Conservation (phyloP, 2,329 filamentous ascomycete species). For the Blastomyces silverae region DNA sequence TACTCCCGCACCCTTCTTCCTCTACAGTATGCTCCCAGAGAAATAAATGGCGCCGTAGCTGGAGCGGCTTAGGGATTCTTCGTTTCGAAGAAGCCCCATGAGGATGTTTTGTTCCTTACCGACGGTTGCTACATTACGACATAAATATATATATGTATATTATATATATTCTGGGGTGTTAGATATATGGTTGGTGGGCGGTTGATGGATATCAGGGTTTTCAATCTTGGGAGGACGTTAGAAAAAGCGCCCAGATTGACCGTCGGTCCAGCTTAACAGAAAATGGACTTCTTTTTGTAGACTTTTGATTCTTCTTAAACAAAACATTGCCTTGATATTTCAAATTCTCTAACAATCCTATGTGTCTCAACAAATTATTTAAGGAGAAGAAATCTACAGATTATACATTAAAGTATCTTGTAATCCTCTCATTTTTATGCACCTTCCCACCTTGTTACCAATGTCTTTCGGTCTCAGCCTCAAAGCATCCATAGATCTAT, state of each 20-base stretch:
- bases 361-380: no score
- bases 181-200: not conserved
- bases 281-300: no score
- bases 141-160: conserved; percentile 19
- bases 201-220: not conserved
- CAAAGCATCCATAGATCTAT: not conserved
- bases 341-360: no score
- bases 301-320: no score
- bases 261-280: no score
- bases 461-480: not conserved
- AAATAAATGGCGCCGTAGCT: conserved; percentile 54
- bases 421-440: not conserved
- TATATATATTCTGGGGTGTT: not conserved
- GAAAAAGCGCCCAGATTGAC: no score
- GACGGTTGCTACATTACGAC: conserved; percentile 52
- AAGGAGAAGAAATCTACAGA: no score
- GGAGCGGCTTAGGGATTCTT: conserved; percentile 52
- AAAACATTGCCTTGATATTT: no score
- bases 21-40: conserved; percentile 59
- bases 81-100: conserved; percentile 21
- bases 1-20: conserved; percentile 45
- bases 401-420: no score
- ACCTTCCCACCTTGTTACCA: not conserved
- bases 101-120: conserved; percentile 61
- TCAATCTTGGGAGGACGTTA: no score